Evolutionary conservation across 2,329 filamentous ascomycete genomes (phyloP).

Genomic region (Sarocladium kiliense): DNA sequence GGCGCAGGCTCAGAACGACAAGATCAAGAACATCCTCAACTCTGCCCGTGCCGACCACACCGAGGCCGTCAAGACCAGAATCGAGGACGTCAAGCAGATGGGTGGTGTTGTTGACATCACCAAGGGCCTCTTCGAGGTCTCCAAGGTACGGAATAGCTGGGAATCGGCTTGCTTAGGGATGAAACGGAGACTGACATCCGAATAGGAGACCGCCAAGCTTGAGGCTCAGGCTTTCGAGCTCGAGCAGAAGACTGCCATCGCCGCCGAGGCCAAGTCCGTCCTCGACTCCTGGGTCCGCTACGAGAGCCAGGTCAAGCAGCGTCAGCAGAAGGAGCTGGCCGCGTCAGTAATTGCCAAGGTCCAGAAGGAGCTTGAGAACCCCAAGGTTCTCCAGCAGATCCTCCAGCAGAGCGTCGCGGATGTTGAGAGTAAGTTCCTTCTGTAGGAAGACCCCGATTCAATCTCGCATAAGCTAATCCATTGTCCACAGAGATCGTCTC

Average conservation of each 20-base stretch:
- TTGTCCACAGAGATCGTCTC: slow-evolving; percentile 50
- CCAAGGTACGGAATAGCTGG: slow-evolving; percentile 64
- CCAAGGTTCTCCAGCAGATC: slow-evolving; percentile 95
- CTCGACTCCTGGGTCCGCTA: slow-evolving; percentile 99
- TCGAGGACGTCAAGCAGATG: slow-evolving; percentile 92
- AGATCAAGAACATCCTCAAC: slow-evolving; percentile 94
- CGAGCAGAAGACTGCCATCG: slow-evolving; percentile 91
- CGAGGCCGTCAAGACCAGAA: slow-evolving; percentile 88
- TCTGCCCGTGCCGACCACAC: slow-evolving; percentile 91
- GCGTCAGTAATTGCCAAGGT: slow-evolving; percentile 94
- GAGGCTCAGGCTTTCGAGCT: slow-evolving; percentile 96
- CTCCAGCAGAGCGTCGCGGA: slow-evolving; percentile 94
- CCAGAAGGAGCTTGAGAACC: slow-evolving; percentile 97
- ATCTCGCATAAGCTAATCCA: slow-evolving; percentile 25
- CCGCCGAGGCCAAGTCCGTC: slow-evolving; percentile 87
- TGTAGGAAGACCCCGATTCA: background rate
- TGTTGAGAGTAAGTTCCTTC: slow-evolving; percentile 71
- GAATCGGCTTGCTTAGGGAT: background rate
- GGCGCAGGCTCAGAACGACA: slow-evolving; percentile 82
- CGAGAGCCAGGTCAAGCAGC: slow-evolving; percentile 97
- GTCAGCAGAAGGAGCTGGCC: slow-evolving; percentile 95
- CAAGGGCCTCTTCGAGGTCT: slow-evolving; percentile 95
- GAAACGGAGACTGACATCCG: slow-evolving; percentile 15
- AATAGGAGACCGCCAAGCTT: slow-evolving; percentile 89
- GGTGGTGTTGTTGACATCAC: slow-evolving; percentile 91